Conservation (phyloP, 176 grass and related monocot genomes). For the Elymus sibiricus region DNA sequence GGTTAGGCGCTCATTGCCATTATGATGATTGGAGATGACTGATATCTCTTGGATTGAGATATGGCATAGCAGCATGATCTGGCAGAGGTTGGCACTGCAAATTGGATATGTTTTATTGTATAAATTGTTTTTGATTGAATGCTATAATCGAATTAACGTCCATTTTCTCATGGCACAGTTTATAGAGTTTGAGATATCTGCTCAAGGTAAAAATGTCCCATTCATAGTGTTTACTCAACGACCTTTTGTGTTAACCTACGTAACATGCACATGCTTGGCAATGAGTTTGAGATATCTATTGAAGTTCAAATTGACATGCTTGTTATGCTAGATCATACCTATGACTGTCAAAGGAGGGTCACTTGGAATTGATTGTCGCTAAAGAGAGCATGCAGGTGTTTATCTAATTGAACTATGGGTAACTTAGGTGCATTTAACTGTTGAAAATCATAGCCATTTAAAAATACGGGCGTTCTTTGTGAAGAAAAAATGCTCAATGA, state of each 20-base stretch:
- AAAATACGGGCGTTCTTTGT: no score
- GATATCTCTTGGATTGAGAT: neutral
- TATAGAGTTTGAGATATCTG: neutral
- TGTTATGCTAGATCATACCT: neutral
- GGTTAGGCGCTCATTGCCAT: neutral
- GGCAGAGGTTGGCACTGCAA: neutral
- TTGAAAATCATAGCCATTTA: no score
- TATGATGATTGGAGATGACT: neutral
- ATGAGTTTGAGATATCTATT: neutral
- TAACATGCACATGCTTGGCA: neutral
- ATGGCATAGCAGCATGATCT: no score
- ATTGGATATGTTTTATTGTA: neutral
- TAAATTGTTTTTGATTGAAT: neutral
- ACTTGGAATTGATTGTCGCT: neutral
- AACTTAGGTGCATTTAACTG: no score
- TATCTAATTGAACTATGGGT: neutral
- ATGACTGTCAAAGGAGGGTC: neutral
- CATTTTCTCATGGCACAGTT: neutral
- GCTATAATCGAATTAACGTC: neutral
- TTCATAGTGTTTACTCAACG: neutral
- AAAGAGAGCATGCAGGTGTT: neutral
- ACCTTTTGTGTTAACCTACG: neutral
- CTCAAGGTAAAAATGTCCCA: neutral
- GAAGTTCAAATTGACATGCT: neutral
- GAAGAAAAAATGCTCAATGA: no score